phyloP scores from a whole-genome alignment of 768 basidiomycete species.

The Coprinopsis marcescibilis region DNA sequence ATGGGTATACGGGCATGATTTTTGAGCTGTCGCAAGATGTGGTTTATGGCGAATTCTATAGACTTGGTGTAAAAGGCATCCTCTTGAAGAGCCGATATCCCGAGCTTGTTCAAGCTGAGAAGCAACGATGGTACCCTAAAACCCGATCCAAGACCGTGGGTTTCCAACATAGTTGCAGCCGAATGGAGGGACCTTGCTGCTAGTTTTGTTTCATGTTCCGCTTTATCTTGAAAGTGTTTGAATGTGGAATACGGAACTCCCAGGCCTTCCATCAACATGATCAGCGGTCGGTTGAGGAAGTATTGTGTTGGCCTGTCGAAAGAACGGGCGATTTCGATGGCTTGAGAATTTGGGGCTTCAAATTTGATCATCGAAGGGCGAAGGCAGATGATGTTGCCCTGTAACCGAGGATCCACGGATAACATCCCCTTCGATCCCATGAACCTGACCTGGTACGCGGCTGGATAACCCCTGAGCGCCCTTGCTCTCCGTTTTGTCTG shows the following conservation, averaged over 20 bases:
- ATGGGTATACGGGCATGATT: conserved; percentile 64
- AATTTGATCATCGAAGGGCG: conserved; percentile 70
- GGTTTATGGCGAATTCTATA: conserved; percentile 50
- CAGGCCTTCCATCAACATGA: conserved; percentile 59
- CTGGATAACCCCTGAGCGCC: conserved; percentile 30
- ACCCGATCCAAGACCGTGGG: conserved; percentile 50
- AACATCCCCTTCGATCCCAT: conserved; percentile 62
- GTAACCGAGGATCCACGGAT: conserved; percentile 49
- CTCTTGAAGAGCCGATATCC: conserved; percentile 26
- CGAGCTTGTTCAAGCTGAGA: conserved; percentile 42
- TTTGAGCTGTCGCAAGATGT: conserved; percentile 62
- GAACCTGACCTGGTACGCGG: conserved; percentile 57
- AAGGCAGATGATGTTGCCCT: conserved; percentile 44
- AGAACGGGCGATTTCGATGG: conserved; percentile 58
- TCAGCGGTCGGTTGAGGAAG: conserved; percentile 57
- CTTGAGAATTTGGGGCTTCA: conserved; percentile 35
- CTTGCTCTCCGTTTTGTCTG: conserved; percentile 30
- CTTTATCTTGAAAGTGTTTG: conserved; percentile 44
- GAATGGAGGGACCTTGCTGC: conserved; percentile 36
- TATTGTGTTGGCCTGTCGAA: conserved; percentile 57
- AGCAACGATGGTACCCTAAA: conserved; percentile 53
- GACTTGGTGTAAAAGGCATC: conserved; percentile 47
- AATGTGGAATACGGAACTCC: conserved; percentile 54
- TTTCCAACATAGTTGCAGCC: conserved; percentile 47
- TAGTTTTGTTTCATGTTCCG: conserved; percentile 40